Base-by-base conservation (phyloP, 1,139 yeast species). In the Hyphopichia khmerensis region DNA sequence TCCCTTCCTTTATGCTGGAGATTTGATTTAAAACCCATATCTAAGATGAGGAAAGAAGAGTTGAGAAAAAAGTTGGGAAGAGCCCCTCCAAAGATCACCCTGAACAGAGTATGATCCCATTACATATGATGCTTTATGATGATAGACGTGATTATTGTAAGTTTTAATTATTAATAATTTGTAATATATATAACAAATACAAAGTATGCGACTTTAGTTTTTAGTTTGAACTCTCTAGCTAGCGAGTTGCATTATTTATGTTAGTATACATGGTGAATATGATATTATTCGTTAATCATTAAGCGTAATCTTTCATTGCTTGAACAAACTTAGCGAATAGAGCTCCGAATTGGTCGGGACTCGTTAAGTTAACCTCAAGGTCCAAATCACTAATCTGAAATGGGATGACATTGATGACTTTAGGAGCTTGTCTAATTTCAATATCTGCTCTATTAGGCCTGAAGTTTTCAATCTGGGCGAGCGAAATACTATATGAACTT, bases 341-440 rank as follows among this genome's bases (percentile, higher is more conserved):
- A 11, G 35, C 34, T n/a, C 43, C 43, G 35, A 52, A 45, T 26
- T 30, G 21, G 8, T 45, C 46, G 15, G 44, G 33, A 7, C 36
- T 40, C 18, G 41, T 42, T 7, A 44, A 33, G n/a, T 41, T 42
- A 8, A 43, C 27, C 24, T 48, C 47, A 14, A 46, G 40, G 11
- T 39, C 44, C 8, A 41, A 40, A 8, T 43, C 41, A 10, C 48
- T 48, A 27, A 48, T 43, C n/a, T 39, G 34, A 23, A 51, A 44
- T 3, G 48, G 43, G 2, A 41, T 15, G 17, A 45, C 48, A 14
- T 30, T 39, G 15, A 36, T 37, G 2, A 53, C 17, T 38, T 59
- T 63, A 2, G 62, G 57, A 2, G 49, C 43, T 27, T 50, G 57
- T 40, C 60, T 59, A 38, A 61, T 51, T 29, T 67, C 73, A 10